Evolutionary conservation across 1,284 basidiomycete genomes (phyloP).

Genomic region (Fomitopsis palustris): DNA sequence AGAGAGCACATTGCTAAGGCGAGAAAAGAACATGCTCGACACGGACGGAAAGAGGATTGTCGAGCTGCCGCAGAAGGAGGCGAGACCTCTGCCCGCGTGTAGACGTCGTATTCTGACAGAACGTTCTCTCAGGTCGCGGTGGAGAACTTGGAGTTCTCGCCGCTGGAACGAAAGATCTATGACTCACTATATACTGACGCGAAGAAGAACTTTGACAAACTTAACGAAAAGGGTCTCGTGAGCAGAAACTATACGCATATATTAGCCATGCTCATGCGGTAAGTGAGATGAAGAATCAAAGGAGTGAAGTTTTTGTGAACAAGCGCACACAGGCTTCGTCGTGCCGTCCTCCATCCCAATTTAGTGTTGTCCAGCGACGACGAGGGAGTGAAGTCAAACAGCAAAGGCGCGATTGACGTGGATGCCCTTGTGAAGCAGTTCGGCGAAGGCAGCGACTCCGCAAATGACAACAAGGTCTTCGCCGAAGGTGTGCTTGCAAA

Average conservation of each 20-base stretch:
- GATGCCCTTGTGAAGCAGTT: slow-evolving; percentile 64
- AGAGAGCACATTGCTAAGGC: slow-evolving; percentile 83
- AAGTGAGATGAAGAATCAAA: slow-evolving; percentile 13
- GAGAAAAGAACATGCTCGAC: slow-evolving; percentile 95
- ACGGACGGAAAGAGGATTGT: slow-evolving; percentile 87
- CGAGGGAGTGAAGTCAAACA: slow-evolving; percentile 13
- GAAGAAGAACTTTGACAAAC: slow-evolving; percentile 70
- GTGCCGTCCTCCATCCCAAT: slow-evolving; percentile 83
- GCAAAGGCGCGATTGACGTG: slow-evolving; percentile 49
- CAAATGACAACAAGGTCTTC: slow-evolving; percentile 42
- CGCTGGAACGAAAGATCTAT: slow-evolving; percentile 78
- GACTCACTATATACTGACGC: slow-evolving; percentile 69
- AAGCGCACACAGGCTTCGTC: slow-evolving; percentile 56
- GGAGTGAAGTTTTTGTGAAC: too few relatives aligned
- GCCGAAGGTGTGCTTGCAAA: slow-evolving; percentile 66
- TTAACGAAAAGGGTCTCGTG: slow-evolving; percentile 74
- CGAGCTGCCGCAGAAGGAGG: slow-evolving; percentile 83
- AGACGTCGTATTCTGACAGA: not conserved
- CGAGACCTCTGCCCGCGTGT: slow-evolving; percentile 26
- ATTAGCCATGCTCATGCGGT: slow-evolving; percentile 90
- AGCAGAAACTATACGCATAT: slow-evolving; percentile 89
- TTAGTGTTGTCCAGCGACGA: slow-evolving; percentile 52
- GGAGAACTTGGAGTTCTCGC: slow-evolving; percentile 74
- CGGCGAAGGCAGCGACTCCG: slow-evolving; percentile 37
- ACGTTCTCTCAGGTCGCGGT: slow-evolving; percentile 28